These are phyloP conservation scores for Colletotrichum eleusines DNA, from an alignment of 2,329 filamentous ascomycete genomes.

Conservation along the genomic window DNA sequence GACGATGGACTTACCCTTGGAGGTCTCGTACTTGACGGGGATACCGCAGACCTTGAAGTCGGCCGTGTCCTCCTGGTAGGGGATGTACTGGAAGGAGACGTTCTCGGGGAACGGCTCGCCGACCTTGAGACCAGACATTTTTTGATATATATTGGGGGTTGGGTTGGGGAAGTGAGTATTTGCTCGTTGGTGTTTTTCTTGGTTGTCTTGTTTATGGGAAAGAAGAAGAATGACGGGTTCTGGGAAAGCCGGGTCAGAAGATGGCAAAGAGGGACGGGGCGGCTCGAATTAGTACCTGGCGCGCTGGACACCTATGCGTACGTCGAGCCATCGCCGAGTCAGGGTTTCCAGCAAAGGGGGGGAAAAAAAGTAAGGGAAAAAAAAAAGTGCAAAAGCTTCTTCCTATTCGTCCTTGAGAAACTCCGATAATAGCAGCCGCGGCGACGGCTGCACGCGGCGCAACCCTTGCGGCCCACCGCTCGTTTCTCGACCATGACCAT, in stretches of 20 bases:
- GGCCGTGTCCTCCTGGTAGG: constrained; percentile 76
- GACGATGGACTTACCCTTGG: constrained; percentile 74
- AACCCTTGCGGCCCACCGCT: constrained; percentile 34
- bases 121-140: constrained; percentile 76
- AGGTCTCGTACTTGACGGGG: constrained; percentile 82
- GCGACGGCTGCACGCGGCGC: constrained; percentile 12
- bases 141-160: constrained; percentile 37
- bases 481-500: constrained; percentile 17
- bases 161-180: background rate
- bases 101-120: constrained; percentile 87
- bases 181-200: background rate
- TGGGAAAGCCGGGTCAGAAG: background rate
- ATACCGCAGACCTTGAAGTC: constrained; percentile 82
- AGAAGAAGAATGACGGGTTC: background rate
- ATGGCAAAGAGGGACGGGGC: background rate
- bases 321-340: constrained; percentile 31
- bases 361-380: no score
- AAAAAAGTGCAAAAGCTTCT: background rate
- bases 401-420: background rate
- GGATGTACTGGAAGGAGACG: constrained; percentile 87
- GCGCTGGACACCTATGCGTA: background rate
- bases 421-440: background rate
- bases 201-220: background rate
- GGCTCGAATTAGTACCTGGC: constrained; percentile 36
- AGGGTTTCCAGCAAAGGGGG: constrained; percentile 41